Percentiles rank a stretch among this genome's conserved stretches.
These are phyloP conservation scores for Globisporangium spinosum DNA, from an alignment of 352 stramenopile species.

Conservation along the genomic window DNA sequence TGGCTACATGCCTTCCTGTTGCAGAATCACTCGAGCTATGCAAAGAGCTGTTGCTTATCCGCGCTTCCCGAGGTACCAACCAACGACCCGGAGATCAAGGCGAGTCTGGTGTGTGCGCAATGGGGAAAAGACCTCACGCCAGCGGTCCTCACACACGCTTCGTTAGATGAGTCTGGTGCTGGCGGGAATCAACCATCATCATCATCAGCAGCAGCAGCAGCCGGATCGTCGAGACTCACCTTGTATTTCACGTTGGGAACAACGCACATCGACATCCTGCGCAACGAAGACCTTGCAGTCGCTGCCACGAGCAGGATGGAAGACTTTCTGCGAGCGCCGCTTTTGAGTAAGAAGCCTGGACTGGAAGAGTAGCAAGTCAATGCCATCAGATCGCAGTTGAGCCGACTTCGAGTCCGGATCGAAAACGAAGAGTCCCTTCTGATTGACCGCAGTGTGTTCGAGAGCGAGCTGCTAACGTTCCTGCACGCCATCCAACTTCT, in stretches of 20 bases:
- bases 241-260: slow-evolving; percentile 67
- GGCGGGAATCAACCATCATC: neutral
- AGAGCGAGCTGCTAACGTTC: slow-evolving; percentile 23
- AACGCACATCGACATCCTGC: slow-evolving; percentile 31
- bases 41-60: slow-evolving; percentile 46
- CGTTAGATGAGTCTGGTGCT: neutral
- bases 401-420: slow-evolving; percentile 48
- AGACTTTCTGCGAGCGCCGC: slow-evolving; percentile 39
- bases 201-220: slow-evolving; percentile 5
- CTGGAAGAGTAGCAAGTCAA: slow-evolving; percentile 30
- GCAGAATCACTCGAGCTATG: slow-evolving; percentile 56
- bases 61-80: slow-evolving; percentile 38
- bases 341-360: slow-evolving; percentile 46
- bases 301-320: slow-evolving; percentile 33
- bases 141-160: slow-evolving; percentile 20
- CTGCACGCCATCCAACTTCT: slow-evolving; percentile 37
- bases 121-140: slow-evolving; percentile 60
- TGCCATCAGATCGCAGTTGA: slow-evolving; percentile 32
- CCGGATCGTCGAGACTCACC: slow-evolving; percentile 17
- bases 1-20: slow-evolving; percentile 58
- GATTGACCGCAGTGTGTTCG: slow-evolving; percentile 36
- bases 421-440: slow-evolving; percentile 64
- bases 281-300: slow-evolving; percentile 18
- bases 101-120: slow-evolving; percentile 50
- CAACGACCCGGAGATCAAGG: slow-evolving; percentile 54